Evolutionary conservation across 495 filamentous ascomycete species (phyloP).

Genomic region (Podospora australis): DNA sequence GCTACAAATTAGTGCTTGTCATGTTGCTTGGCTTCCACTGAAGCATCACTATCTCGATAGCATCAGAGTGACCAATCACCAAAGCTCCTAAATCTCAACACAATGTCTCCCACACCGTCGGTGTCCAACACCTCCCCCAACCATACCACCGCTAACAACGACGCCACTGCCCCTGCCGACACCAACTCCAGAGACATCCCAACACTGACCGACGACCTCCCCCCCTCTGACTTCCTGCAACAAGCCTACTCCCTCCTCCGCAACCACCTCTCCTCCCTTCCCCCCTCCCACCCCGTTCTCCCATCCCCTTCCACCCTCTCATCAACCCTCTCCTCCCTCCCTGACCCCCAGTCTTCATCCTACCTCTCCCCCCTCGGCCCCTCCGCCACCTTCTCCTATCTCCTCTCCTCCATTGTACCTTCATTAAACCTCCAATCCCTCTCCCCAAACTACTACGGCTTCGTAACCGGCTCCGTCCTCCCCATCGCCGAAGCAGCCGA

Average conservation of each 20-base stretch:
- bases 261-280: not conserved
- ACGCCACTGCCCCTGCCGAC: not conserved
- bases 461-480: slow-evolving; percentile 76
- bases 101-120: not conserved
- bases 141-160: not conserved
- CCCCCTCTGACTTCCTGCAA: slow-evolving; percentile 13
- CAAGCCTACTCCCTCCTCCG: slow-evolving; percentile 14
- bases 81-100: too few relatives aligned
- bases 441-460: slow-evolving; percentile 71
- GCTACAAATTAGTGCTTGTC: too few relatives aligned
- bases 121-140: not conserved
- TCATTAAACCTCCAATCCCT: slow-evolving; percentile 57
- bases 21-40: too few relatives aligned
- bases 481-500: slow-evolving; percentile 83
- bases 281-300: slow-evolving; percentile 2
- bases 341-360: slow-evolving; percentile 8
- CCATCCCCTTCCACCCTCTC: slow-evolving; percentile 10
- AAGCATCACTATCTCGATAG: too few relatives aligned
- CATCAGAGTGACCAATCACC: too few relatives aligned
- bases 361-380: slow-evolving; percentile 20
- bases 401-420: slow-evolving; percentile 57
- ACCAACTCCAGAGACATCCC: not conserved
- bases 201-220: not conserved
- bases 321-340: slow-evolving; percentile 23
- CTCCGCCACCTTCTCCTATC: slow-evolving; percentile 27